These are phyloP conservation scores for Penicillium polonicum DNA, from an alignment of 2,329 filamentous ascomycete species.

Conservation along the genomic window DNA sequence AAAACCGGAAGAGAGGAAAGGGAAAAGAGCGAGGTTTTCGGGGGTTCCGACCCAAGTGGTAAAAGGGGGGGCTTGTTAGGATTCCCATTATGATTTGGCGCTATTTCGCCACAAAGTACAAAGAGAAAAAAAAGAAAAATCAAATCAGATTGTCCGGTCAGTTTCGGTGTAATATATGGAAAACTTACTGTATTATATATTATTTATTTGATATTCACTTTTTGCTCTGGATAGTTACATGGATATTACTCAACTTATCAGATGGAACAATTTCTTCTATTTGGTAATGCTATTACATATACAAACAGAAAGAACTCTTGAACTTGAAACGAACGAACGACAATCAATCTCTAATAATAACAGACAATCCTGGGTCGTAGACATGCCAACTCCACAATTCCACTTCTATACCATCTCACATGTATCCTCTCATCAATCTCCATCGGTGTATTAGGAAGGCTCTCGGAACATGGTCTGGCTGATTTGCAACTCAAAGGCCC, in stretches of 20 bases:
- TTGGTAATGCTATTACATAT: too few species aligned
- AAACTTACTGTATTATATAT: too few species aligned
- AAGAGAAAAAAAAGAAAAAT: too few species aligned
- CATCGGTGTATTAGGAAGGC: not conserved
- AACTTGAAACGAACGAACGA: not conserved
- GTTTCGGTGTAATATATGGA: too few species aligned
- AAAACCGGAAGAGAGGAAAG: not conserved
- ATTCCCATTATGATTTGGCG: constrained; percentile 20
- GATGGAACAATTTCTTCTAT: not conserved
- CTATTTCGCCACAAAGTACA: constrained; percentile 23
- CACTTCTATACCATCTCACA: not conserved
- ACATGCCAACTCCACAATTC: not conserved
- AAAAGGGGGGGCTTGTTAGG: constrained; percentile 14
- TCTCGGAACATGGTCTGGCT: not conserved
- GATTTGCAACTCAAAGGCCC: constrained; percentile 3
- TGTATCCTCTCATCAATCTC: not conserved
- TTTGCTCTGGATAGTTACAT: too few species aligned
- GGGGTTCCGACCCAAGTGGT: not conserved
- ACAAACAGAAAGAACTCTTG: not conserved
- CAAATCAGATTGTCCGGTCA: too few species aligned
- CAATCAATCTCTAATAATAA: not conserved
- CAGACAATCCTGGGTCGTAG: not conserved
- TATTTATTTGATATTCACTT: too few species aligned
- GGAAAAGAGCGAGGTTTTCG: not conserved
- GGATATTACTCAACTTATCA: too few species aligned